A percentile compares a stretch with the other conserved stretches of the same genome.
These are phyloP conservation scores for Talaromyces piceae DNA, from an alignment of 2,329 filamentous ascomycete genomes.

Conservation along the genomic window DNA sequence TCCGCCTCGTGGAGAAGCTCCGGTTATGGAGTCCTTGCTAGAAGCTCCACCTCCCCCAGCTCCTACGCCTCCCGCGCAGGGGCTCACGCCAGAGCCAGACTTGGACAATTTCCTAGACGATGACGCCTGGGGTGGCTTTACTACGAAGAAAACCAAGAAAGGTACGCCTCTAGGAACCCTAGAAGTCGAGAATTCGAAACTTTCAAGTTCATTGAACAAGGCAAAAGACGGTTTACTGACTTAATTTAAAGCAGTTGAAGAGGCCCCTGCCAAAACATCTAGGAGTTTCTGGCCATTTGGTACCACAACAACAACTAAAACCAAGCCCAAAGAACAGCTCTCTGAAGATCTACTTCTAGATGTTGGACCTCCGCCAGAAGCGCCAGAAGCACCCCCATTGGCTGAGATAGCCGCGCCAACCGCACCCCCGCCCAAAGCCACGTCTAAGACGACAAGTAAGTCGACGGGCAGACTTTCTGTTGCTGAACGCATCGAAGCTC, in stretches of 20 bases:
- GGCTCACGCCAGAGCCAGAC: conserved; percentile 32
- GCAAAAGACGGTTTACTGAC: conserved; percentile 17
- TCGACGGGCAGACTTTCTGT: conserved; percentile 38
- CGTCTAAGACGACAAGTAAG: conserved; percentile 34
- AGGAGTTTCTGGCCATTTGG: conserved; percentile 41
- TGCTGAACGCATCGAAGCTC: conserved; percentile 46
- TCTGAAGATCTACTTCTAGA: conserved; percentile 30
- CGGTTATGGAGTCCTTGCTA: conserved; percentile 12
- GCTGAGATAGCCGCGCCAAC: conserved; percentile 32
- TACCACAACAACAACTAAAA: conserved; percentile 29
- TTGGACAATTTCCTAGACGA: conserved; percentile 21
- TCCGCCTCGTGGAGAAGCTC: conserved; percentile 3
- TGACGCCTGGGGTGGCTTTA: conserved; percentile 33
- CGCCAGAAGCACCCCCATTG: conserved; percentile 29
- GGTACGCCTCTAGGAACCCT: conserved; percentile 25
- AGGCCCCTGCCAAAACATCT: conserved; percentile 28
- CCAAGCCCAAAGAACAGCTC: conserved; percentile 29
- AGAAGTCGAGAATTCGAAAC: conserved; percentile 19
- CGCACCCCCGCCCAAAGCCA: conserved; percentile 36
- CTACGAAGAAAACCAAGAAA: conserved; percentile 34
- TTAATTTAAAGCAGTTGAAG: conserved; percentile 29
- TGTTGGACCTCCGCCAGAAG: conserved; percentile 26
- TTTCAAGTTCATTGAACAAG: conserved; percentile 24
- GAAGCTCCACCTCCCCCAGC: conserved; percentile 41
- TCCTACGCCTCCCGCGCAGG: conserved; percentile 41